Base-by-base conservation (phyloP, 805 yeast genomes). In the Jamesozyma gamospora region DNA sequence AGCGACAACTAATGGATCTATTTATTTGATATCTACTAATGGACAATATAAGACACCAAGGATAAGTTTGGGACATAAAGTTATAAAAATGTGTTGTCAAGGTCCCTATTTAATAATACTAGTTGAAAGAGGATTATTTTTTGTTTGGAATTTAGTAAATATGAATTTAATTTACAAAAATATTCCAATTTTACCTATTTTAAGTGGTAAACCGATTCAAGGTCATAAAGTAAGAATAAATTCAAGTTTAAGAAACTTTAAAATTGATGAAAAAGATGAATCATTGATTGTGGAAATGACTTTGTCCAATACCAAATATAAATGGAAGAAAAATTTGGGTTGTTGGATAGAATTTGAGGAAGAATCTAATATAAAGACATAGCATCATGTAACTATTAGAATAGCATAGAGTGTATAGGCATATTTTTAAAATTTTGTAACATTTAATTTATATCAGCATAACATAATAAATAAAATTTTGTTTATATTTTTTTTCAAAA, bases 51-150 rank as follows among this genome's bases (percentile, higher is more conserved):
- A 56, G 41, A 58, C 58, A 29, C 65, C 67, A 3, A 53, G 68
- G 28, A 65, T 68, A 35, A 70, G 67, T 31, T 66, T 77, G 3
- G 73, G 62, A 33, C 67, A 65, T 38, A 70, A 71, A 28, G 70
- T 73, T 28, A 71, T 75, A 35, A 71, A 68, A n/a, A 39, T 69
- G 19, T 59, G 56, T 28, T 53, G 58, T 3, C 49, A 50, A 18
- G 62, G 66, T 9, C 48, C 52, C 13, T 76, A 64, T 49, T 72
- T 79, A 65, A 71, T 71, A 10, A 53, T 77, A 17, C 67, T 79
- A 0, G 75, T 84, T 0, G 78, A 77, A 35, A 64, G 70, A 25
- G 87, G 87, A 0, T 58, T 74, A 0, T 48, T 79, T 12, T 68
- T 71, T 35, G 53, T 51, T 6, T 58, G 62, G 62, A 42, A 58